A percentile compares a stretch with the other conserved stretches of the same genome.
Conservation (phyloP, 2,329 filamentous ascomycete genomes). For the Aschersonia sp. region DNA sequence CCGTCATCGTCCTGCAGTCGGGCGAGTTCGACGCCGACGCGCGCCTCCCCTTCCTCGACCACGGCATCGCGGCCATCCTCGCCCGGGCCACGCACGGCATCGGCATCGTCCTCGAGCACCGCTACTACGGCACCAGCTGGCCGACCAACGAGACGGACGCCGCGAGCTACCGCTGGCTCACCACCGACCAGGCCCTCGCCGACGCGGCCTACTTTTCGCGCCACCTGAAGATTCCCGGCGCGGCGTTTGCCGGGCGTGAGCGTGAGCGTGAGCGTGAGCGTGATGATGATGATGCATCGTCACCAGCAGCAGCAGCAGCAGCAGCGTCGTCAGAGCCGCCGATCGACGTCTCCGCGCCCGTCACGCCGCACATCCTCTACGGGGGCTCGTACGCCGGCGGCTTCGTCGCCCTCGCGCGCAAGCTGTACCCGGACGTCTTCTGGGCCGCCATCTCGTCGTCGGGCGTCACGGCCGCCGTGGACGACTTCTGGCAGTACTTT, state of each 20-base stretch:
- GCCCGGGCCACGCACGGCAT: slow-evolving; percentile 57
- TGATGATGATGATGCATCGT: too few relatives aligned
- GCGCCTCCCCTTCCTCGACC: slow-evolving; percentile 56
- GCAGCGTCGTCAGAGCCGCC: too few relatives aligned
- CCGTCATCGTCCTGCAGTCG: slow-evolving; percentile 61
- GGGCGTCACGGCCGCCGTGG: slow-evolving; percentile 63
- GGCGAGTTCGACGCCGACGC: slow-evolving; percentile 54
- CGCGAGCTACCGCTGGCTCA: slow-evolving; percentile 63
- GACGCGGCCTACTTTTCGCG: slow-evolving; percentile 71
- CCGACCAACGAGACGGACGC: slow-evolving; percentile 51
- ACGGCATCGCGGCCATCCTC: slow-evolving; percentile 61
- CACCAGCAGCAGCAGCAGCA: neutral
- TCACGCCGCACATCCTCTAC: slow-evolving; percentile 62
- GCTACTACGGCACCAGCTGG: slow-evolving; percentile 71
- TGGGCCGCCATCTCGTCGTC: slow-evolving; percentile 70
- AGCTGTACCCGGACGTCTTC: slow-evolving; percentile 63
- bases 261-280: too few relatives aligned
- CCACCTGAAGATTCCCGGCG: slow-evolving; percentile 53
- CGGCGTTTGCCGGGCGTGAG: slow-evolving; percentile 37
- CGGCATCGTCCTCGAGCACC: slow-evolving; percentile 71
- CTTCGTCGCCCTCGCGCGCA: slow-evolving; percentile 62
- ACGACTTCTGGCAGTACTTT: slow-evolving; percentile 56
- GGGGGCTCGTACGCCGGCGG: slow-evolving; percentile 75
- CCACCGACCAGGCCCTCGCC: slow-evolving; percentile 69
- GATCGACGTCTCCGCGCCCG: slow-evolving; percentile 24